These are phyloP conservation scores for Fagopyrum tataricum DNA, from an alignment of 148 eudicot genomes.

Conservation along the genomic window DNA sequence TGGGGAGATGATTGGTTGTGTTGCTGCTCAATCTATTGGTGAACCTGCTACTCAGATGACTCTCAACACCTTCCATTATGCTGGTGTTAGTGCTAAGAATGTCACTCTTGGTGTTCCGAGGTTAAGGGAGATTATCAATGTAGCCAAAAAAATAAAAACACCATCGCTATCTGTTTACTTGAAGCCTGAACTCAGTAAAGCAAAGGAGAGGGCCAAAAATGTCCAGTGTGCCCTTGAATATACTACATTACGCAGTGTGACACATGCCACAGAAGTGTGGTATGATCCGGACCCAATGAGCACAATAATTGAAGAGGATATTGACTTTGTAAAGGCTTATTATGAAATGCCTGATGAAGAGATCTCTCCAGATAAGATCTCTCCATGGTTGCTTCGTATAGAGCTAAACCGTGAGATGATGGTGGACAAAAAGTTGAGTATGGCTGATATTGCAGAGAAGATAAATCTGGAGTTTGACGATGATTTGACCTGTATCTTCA, in stretches of 20 bases:
- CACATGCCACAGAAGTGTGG: conserved; percentile 99
- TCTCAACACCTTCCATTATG: conserved; percentile 93
- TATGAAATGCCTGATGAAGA: conserved; percentile 99
- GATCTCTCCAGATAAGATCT: conserved; percentile 82
- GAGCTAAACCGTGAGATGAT: conserved; percentile 97
- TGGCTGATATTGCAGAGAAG: conserved; percentile 97
- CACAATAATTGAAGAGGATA: conserved; percentile 86
- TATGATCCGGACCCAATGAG: conserved; percentile 96
- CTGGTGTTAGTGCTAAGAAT: conserved; percentile 99
- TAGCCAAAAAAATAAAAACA: conserved; percentile 94
- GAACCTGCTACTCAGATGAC: conserved; percentile 99
- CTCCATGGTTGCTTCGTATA: conserved; percentile 98
- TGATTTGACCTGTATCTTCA: conserved; percentile 87
- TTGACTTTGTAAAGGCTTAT: conserved; percentile 89
- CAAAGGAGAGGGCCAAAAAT: conserved; percentile 86
- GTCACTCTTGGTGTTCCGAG: conserved; percentile 98
- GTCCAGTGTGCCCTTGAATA: conserved; percentile 95
- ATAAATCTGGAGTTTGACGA: conserved; percentile 87
- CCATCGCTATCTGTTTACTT: conserved; percentile 91
- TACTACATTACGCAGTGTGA: conserved; percentile 89
- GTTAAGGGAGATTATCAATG: conserved; percentile 96
- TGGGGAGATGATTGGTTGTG: conserved; percentile 99
- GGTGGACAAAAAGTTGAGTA: conserved; percentile 95
- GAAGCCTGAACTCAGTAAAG: conserved; percentile 64
- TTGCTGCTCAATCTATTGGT: conserved; percentile 99